Base-by-base conservation (phyloP, 768 basidiomycete genomes). In the Suillus americanus region DNA sequence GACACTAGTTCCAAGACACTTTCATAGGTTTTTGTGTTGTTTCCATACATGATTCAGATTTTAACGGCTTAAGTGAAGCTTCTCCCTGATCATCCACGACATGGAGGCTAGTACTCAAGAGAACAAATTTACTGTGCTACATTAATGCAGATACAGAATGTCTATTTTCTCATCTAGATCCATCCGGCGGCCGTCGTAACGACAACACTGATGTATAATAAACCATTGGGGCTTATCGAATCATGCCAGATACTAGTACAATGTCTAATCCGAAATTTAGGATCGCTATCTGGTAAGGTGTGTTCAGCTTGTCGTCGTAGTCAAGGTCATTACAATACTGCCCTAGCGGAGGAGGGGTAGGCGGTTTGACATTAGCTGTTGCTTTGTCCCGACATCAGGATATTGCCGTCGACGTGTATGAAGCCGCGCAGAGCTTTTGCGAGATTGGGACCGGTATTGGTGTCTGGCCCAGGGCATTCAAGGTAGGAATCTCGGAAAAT, bases 361-460 rank as follows among this genome's bases (percentile, higher is more conserved):
- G 76, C 50, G 80, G 81, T 41, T 65, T 82, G 59, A 77, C 75
- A 25, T 71, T 79, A n/a, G 80, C 79, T 5, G 71, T 74, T 1
- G 74, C 77, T 1, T 64, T 82, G 38, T 70, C 73, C 18, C 70
- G 72, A 35, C 83, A 81, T 69, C 79, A 80, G 4, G 81, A 86
- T 65, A 85, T 88, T 35, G 81, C 86, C 33, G 78, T 88, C 40
- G 80, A 83, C 59, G 73, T 89, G 28, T 89, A 82, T 65, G 87
- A 89, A 75, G 80, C 78, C 14, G 81, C 85, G 23, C 69, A 71
- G 45, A 73, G 79, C 61, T 79, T 87, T 53, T 74, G 79, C 28
- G 87, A 87, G 72, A 57, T 87, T 28, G 87, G 87, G 25, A 86
- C 86, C 16, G 87, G 87, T n/a, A 79, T 89, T 62, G 85, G 84